Conservation (phyloP, 2,329 filamentous ascomycete species). For the Blumeria hordei region DNA sequence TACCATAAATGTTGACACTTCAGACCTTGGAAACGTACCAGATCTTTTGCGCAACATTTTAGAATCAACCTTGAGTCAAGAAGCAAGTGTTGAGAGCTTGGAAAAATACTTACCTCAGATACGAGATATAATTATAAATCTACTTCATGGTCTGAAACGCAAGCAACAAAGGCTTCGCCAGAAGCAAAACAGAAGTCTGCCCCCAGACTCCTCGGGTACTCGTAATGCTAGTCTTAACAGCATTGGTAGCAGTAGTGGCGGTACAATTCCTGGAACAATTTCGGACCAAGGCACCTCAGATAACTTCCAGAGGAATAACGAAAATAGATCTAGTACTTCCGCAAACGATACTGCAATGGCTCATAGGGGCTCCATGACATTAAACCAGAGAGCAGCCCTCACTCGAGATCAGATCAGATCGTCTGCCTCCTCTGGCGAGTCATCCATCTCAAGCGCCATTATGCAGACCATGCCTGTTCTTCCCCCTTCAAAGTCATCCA, state of each 20-base stretch:
- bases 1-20: slow-evolving; percentile 87
- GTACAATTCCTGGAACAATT: slow-evolving; percentile 24
- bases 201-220: slow-evolving; percentile 9
- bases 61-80: slow-evolving; percentile 87
- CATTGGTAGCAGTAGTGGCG: slow-evolving; percentile 30
- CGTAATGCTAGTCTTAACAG: slow-evolving; percentile 33
- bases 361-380: slow-evolving; percentile 19
- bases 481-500: slow-evolving; percentile 38
- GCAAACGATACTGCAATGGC: slow-evolving; percentile 18
- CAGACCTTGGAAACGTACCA: slow-evolving; percentile 83
- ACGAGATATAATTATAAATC: slow-evolving; percentile 93
- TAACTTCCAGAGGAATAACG: slow-evolving; percentile 1
- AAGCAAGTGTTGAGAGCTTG: slow-evolving; percentile 78
- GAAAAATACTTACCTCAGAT: slow-evolving; percentile 87
- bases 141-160: slow-evolving; percentile 84
- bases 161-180: slow-evolving; percentile 75
- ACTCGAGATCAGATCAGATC: slow-evolving; percentile 26
- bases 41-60: slow-evolving; percentile 75
- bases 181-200: slow-evolving; percentile 28
- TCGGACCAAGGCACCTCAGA: slow-evolving; percentile 27
- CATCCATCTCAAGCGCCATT: slow-evolving; percentile 46
- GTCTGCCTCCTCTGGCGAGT: slow-evolving; percentile 32
- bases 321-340: slow-evolving; percentile 6
- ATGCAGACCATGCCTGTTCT: slow-evolving; percentile 57
- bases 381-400: slow-evolving; percentile 10